Conservation (phyloP, 2,329 filamentous ascomycete genomes). For the Alternaria brassicicola region DNA sequence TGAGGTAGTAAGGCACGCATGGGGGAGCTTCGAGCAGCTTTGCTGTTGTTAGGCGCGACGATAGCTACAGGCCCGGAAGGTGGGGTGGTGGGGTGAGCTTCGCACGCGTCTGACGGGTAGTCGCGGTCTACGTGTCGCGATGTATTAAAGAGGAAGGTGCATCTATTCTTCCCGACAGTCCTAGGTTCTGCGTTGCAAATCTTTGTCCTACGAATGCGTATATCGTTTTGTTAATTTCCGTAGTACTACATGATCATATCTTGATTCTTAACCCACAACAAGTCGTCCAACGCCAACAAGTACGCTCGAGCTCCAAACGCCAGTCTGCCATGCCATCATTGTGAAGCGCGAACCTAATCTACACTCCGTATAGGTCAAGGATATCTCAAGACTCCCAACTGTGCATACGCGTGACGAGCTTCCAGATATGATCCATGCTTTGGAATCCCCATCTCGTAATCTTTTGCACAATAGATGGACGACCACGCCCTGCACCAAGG, state of each 20-base stretch:
- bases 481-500: not conserved
- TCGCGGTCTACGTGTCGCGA: conserved; percentile 21
- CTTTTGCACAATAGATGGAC: not conserved
- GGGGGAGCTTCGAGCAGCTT: conserved; percentile 19
- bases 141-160: conserved; percentile 29
- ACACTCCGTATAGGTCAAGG: not conserved
- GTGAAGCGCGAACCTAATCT: not conserved
- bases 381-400: not conserved
- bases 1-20: conserved; percentile 17
- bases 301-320: conserved; percentile 15
- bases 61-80: conserved; percentile 17
- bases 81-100: conserved; percentile 35
- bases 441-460: not conserved
- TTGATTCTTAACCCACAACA: conserved; percentile 1
- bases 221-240: not conserved
- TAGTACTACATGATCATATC: conserved; percentile 16
- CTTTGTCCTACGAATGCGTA: not conserved
- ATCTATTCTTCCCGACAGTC: not conserved
- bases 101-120: conserved; percentile 29
- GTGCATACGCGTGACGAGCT: not conserved
- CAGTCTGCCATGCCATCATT: conserved; percentile 5
- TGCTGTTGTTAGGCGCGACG: conserved; percentile 16
- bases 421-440: not conserved
- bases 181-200: not conserved
- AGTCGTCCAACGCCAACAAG: conserved; percentile 2